Base-by-base conservation (phyloP, 2,329 filamentous ascomycete species). In the Apiospora marii region DNA sequence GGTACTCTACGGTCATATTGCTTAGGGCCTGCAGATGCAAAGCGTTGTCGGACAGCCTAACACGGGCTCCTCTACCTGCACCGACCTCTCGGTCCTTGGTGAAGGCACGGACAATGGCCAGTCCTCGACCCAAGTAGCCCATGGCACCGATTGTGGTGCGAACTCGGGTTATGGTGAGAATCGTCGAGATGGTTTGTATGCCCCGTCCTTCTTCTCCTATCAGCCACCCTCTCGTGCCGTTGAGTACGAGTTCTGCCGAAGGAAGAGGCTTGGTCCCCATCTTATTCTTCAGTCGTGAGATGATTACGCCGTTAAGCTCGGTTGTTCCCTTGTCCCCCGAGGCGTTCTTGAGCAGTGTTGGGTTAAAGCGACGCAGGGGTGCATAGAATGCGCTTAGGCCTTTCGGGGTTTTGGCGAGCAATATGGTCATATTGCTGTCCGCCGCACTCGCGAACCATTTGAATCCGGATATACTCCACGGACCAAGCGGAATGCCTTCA, bases 361-460 rank as follows among this genome's bases (percentile, higher is more conserved):
- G 74, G 30, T 75, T 76, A 22, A 74, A 74, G 0, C 77, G 78
- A 22, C 77, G 71, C 79, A 89, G 85, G 0, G 89, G 90, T 3
- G 87, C 87, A 72, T 87, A 87, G 80, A 92, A 92, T 0, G 85
- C 84, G 61, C 85, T 87, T 0, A 92, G 79, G 6, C 83, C 82
- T 1, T 83, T 84, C 1, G 71, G 34, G 0, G 87, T 89, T 70
- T 86, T 85, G 0, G 90, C 90, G 0, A 92, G 85, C 1, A 91
- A 78, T 2, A 92, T 82, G 0, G 86, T 81, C 83, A 91, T 87
- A 64, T 91, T 84, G 0, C 87, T 86, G 77, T 92, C 90, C 0
- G 89, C 92, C 0, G 90, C 90, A 10, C 86, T 89, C 46, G 86
- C 89, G 80, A 92, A 92, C 86, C 89, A 92, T 75, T 91, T 91